A percentile compares a stretch with the other conserved stretches of the same genome.
These are phyloP conservation scores for Penicillium bovifimosum DNA, from an alignment of 495 filamentous ascomycete species.

Conservation along the genomic window DNA sequence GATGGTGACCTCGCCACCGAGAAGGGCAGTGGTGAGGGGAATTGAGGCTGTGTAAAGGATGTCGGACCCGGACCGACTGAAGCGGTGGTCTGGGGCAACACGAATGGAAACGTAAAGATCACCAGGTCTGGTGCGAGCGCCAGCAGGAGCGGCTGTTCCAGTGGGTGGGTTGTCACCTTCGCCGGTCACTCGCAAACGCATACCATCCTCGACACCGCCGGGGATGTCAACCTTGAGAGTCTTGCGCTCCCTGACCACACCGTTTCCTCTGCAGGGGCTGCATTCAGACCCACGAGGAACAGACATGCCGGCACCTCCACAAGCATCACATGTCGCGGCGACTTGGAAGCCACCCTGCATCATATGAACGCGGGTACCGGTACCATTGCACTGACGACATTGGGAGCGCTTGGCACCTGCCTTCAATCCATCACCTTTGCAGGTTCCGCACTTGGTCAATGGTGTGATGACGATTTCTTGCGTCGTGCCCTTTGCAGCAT, in stretches of 20 bases:
- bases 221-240: conserved; percentile 85
- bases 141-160: conserved; percentile 53
- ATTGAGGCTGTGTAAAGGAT: conserved; percentile 88
- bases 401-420: conserved; percentile 61
- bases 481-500: conserved; percentile 81
- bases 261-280: conserved; percentile 67
- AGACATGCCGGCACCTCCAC: conserved; percentile 65
- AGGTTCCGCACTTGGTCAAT: conserved; percentile 71
- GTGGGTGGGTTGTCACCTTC: conserved; percentile 84
- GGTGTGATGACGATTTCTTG: conserved; percentile 78
- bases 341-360: conserved; percentile 94
- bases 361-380: conserved; percentile 79
- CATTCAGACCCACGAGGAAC: conserved; percentile 78
- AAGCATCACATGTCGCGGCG: conserved; percentile 77
- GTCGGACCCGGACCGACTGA: conserved; percentile 78
- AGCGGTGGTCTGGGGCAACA: conserved; percentile 79
- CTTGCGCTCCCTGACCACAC: conserved; percentile 70
- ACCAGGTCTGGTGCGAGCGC: conserved; percentile 58
- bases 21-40: conserved; percentile 84
- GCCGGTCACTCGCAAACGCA: conserved; percentile 72
- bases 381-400: conserved; percentile 79
- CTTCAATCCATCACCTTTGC: conserved; percentile 79
- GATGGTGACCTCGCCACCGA: conserved; percentile 83
- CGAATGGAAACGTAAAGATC: conserved; percentile 84
- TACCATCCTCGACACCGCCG: conserved; percentile 90